Base-by-base conservation (phyloP, 2,329 filamentous ascomycete species). In the Annulohypoxylon truncatum region DNA sequence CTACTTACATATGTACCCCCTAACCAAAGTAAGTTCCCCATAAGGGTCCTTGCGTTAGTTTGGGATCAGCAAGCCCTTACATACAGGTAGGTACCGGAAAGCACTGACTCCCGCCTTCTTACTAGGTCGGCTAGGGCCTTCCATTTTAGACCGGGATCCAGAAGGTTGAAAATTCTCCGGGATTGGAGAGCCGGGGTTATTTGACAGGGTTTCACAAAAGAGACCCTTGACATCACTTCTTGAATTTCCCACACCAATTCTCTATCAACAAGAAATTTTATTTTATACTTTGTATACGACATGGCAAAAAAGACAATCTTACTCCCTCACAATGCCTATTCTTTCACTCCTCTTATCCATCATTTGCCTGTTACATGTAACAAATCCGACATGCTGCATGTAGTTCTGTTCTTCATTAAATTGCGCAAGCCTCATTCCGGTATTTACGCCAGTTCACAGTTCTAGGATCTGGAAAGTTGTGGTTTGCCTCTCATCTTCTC, bases 241-340 rank as follows among this genome's bases (percentile, higher is more conserved):
- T 13, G 7, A 56, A 61, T 64, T 61, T 69, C 28, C 67, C 67
- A 68, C 66, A 66, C 63, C 66, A 66, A 56, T 42, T 46, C 22
- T 28, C n/a, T 46, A 40, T 48, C 22, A 46, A 47, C 29, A 44
- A 12, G 5, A 28, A 29, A 22, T 38, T 38, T n/a, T 31, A 31
- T 31, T 35, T 35, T n/a, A 3, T 35, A 35, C 13, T 33, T 38
- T 18, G 18, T 38, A 22, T 38, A 38, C 26, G 15, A 61, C 10
- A 33, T 6, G 29, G 10, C n/a, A 35, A 35, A 5, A 8, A 20
- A 22, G 20, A 66, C 59, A 48, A 51, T 40, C 46, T 40, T 42
- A 20, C 38, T 47, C 38, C 40, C 46, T 46, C 31, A n/a, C 53
- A 38, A n/a, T n/a, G n/a, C n/a, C 47, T 33, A 42, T 18, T 31